Evolutionary conservation across 768 basidiomycete species (phyloP), one percentile per base, ranked within the genome.

Genomic region (Suillus cothurnatus): DNA sequence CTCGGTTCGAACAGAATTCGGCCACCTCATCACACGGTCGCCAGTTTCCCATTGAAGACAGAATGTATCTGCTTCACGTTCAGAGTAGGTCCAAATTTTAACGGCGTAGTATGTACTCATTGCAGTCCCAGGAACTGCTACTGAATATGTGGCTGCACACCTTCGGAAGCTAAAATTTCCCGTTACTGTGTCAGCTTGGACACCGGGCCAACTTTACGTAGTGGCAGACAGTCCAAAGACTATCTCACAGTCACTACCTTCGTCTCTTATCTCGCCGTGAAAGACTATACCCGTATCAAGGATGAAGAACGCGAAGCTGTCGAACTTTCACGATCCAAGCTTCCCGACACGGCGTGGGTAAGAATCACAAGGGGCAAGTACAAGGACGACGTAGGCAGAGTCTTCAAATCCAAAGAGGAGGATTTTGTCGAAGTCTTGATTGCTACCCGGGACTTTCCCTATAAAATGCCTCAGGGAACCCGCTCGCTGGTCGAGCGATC

Each of bases 71-170:
- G 5, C 23, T 49, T 49, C 23, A 6, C 23, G 12, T 49, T 23
- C 47, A 49, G 15, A 49, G 47, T 49, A 49, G 11, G 47, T 23
- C 4, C n/a, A 43, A 47, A 4, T 47, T 11, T 15, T 6, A 23
- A 47, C 14, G 9, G 3, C 5, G n/a, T 14, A 47, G 45, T 23
- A 49, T 23, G 8, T 4, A 23, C 47, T 23, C 11, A 49, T 14
- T 23, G 12, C 5, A 56, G n/a, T 36, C 14, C 38, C 26, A 58
- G 65, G 67, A 66, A 66, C n/a, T 23, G 12, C 12, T 6, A 47
- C 47, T n/a, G 47, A 47, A 12, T 50, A 50, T 26, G 4, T 50
- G 1, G 6, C 49, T 3, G 15, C 5, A 15, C 49, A 50, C 26
- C 49, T 26, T 50, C 15, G 15, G 14, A 17, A 7, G 14, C 5